Conservation (phyloP, 164 flowering plant species). For the Berberis thunbergii region DNA sequence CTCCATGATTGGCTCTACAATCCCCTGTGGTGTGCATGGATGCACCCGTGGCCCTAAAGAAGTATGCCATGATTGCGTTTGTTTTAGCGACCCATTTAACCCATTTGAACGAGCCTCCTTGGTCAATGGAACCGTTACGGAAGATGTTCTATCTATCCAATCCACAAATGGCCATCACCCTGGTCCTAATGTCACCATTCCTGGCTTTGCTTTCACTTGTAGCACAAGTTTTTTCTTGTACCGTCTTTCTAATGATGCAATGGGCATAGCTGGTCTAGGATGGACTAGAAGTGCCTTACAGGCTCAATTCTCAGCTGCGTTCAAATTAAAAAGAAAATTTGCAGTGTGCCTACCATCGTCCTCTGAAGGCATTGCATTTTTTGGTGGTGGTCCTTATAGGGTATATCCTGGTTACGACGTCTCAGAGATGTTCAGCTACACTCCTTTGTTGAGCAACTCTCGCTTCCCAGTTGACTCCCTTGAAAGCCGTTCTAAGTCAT, state of each 20-base stretch:
- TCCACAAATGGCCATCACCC: slow-evolving; percentile 26
- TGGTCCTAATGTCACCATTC: slow-evolving; percentile 10
- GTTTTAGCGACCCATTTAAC: slow-evolving; percentile 16
- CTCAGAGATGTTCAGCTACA: slow-evolving; percentile 9
- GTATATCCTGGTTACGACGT: slow-evolving; percentile 16
- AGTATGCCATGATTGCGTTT: slow-evolving; percentile 25
- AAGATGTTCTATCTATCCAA: slow-evolving; percentile 18
- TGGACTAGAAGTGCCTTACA: slow-evolving; percentile 15
- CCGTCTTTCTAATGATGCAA: slow-evolving; percentile 19
- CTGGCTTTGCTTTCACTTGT: slow-evolving; percentile 16
- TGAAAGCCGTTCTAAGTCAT: slow-evolving; percentile 8
- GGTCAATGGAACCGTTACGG: slow-evolving; percentile 13
- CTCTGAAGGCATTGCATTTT: slow-evolving; percentile 7
- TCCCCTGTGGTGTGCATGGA: slow-evolving; percentile 4
- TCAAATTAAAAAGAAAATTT: slow-evolving; percentile 23
- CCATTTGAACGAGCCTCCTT: slow-evolving; percentile 15
- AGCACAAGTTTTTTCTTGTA: slow-evolving; percentile 13
- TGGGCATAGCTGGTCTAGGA: slow-evolving; percentile 29
- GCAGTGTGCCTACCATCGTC: slow-evolving; percentile 13
- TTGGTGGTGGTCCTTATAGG: slow-evolving; percentile 24
- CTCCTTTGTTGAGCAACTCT: slow-evolving; percentile 14
- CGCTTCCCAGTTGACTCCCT: not conserved
- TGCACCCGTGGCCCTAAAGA: slow-evolving; percentile 10
- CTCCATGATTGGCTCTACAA: not conserved
- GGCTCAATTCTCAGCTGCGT: slow-evolving; percentile 17